These are phyloP conservation scores for Nitzschia sp. DNA, from an alignment of 108 stramenopile genomes.

Conservation along the genomic window DNA sequence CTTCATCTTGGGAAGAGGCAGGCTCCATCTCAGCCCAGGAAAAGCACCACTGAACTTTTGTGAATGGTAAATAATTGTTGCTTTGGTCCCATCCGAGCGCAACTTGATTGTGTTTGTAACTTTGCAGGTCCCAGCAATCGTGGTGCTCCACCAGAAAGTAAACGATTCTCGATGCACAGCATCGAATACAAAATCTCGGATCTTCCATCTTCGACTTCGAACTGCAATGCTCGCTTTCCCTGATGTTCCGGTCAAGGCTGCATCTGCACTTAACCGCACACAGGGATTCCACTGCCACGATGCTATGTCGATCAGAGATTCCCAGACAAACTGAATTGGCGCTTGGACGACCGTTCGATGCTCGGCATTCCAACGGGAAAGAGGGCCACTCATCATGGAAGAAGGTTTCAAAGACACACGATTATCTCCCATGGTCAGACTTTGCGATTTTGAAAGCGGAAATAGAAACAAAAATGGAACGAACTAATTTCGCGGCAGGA, in stretches of 20 bases:
- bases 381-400: no score
- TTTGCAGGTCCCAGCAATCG: background rate
- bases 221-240: conserved; percentile 4
- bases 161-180: background rate
- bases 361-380: background rate
- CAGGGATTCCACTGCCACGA: conserved; percentile 18
- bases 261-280: conserved; percentile 1
- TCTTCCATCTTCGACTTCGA: background rate
- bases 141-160: conserved; percentile 9
- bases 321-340: conserved; percentile 12
- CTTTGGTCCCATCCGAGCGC: background rate
- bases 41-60: background rate
- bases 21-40: background rate
- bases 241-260: background rate
- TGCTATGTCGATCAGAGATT: background rate
- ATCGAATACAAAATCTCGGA: background rate
- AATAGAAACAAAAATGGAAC: no score
- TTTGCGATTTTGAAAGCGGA: no score
- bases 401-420: no score
- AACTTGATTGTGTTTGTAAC: conserved; percentile 6
- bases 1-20: conserved; percentile 1
- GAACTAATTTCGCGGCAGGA: no score
- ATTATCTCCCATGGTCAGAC: no score
- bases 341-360: conserved; percentile 9
- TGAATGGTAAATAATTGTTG: background rate